Evolutionary conservation across 495 filamentous ascomycete species (phyloP).

Genomic region (Trichoderma reesei): DNA sequence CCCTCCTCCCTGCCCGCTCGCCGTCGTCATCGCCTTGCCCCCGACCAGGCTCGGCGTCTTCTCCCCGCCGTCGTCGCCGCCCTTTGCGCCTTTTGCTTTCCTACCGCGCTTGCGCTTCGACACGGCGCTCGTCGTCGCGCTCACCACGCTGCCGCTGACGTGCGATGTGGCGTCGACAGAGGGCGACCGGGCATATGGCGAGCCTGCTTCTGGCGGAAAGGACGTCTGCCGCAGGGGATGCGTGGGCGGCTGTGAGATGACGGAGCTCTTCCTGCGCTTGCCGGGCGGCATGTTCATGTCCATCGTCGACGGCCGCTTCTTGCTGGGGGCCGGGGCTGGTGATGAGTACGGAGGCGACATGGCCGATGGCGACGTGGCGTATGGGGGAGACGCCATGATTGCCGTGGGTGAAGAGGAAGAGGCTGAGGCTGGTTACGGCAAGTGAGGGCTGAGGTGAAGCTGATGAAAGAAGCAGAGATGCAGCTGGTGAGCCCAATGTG

Average conservation of each 20-base stretch:
- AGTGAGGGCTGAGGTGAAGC: not conserved
- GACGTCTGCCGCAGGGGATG: conserved; percentile 86
- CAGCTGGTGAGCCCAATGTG: not conserved
- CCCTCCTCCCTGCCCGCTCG: conserved; percentile 23
- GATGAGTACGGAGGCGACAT: conserved; percentile 43
- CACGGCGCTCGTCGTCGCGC: conserved; percentile 31
- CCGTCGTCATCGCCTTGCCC: conserved; percentile 38
- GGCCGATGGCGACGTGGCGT: conserved; percentile 31
- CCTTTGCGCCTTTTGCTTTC: conserved; percentile 51
- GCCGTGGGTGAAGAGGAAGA: not conserved
- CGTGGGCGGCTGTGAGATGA: conserved; percentile 38
- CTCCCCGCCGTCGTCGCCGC: conserved; percentile 30
- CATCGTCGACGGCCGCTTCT: conserved; percentile 45
- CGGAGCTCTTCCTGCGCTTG: conserved; percentile 59
- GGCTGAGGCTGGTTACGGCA: not conserved
- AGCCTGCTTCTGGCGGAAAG: conserved; percentile 46
- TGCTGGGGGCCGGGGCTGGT: conserved; percentile 43
- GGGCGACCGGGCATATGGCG: conserved; percentile 50
- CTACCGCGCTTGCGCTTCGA: conserved; percentile 52
- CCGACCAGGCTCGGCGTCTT: conserved; percentile 38
- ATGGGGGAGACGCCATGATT: conserved; percentile 55
- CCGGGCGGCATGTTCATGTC: conserved; percentile 30
- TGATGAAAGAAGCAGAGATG: not conserved
- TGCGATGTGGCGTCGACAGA: conserved; percentile 56
- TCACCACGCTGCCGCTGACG: conserved; percentile 57